Base-by-base conservation (phyloP, 768 basidiomycete species). In the Mycena vulgaris region DNA sequence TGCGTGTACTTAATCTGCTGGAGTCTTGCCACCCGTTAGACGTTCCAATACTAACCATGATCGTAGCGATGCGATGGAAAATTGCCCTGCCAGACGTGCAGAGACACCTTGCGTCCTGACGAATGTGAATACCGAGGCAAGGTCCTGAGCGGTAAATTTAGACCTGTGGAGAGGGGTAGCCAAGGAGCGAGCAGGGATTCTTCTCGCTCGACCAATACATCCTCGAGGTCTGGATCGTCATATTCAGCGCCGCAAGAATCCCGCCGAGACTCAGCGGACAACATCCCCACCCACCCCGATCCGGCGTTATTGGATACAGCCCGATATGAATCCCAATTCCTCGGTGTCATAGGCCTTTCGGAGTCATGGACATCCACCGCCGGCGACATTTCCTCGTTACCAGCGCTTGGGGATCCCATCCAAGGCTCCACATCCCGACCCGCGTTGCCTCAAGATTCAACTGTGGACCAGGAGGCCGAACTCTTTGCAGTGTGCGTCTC, bases 61-160 rank as follows among this genome's bases (percentile, higher is more conserved):
- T 16, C 28, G 10, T 28, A 71, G 70, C 59, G 60, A 33, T 71
- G 70, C 37, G 70, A 71, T 35, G 70, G 70, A 4, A 51, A 40
- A 9, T 51, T 63, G 2, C 70, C 70, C 0, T 71, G 70, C 23
- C 33, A 14, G 21, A 71, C 70, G 11, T 71, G 70, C 40, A 61
- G 23, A 13, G 4, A 55, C 14, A 59, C 1, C n/a, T 21, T 16
- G 51, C 65, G n/a, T 17, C n/a, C 69, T 9, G 35, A 66, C 17
- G 65, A 61, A 25, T 71, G 70, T 30, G 25, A 47, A 33, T 71
- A 63, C 37, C 60, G 53, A 17, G 65, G 63, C 19, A 56, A 62
- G 16, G n/a, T n/a, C n/a, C n/a, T n/a, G 16, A 3, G 48, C 10
- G 5, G 31, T 21, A 35, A 35, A 31, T 17, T 14, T 10, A 57